Conservation (phyloP, 345 rosid species). For the Eucalyptus lansdowneana region DNA sequence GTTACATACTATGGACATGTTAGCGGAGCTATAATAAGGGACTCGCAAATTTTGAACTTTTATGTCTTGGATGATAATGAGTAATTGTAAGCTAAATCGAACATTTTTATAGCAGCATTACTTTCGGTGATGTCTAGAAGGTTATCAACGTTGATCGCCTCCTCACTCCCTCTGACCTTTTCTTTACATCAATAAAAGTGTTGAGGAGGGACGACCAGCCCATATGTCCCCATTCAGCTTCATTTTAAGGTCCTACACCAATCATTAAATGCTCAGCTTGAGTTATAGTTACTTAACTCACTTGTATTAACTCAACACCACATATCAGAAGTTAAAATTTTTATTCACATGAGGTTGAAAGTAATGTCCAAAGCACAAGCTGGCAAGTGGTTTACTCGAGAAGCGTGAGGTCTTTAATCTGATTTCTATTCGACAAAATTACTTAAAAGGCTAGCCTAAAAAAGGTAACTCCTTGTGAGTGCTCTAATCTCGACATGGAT, state of each 20-base stretch:
- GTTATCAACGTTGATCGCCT: background rate
- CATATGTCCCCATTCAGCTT: background rate
- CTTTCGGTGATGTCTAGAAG: background rate
- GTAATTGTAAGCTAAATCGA: background rate
- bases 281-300: too few species aligned
- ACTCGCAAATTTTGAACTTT: background rate
- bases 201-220: background rate
- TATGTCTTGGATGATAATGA: background rate
- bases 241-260: too few species aligned
- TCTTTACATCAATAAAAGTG: background rate
- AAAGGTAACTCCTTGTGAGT: background rate
- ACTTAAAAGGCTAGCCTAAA: background rate
- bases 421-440: background rate
- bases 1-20: background rate
- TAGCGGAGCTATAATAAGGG: background rate
- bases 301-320: background rate
- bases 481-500: background rate
- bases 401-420: background rate
- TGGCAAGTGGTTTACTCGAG: background rate
- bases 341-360: background rate
- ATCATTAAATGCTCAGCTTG: too few species aligned
- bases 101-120: background rate
- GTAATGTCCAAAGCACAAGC: background rate
- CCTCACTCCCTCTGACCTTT: background rate
- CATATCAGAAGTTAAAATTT: background rate